Evolutionary conservation across 1,139 yeast genomes (phyloP).

Genomic region (Blastobotrys proliferans): DNA sequence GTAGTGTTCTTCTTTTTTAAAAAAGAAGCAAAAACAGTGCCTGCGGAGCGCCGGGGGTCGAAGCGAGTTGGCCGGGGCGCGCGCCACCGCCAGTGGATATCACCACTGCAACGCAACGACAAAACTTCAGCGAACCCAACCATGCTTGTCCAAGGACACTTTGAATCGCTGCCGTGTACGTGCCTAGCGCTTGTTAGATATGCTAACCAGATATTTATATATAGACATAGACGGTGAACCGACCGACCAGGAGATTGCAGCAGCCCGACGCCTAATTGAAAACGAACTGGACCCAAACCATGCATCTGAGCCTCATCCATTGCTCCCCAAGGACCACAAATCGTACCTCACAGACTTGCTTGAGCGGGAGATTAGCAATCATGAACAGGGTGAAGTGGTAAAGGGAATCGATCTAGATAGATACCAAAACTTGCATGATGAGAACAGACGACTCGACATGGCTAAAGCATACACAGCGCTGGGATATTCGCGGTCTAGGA

Average conservation of each 20-base stretch:
- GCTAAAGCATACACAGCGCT: constrained; percentile 29
- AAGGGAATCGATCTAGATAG: constrained; percentile 33
- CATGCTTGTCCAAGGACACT: constrained; percentile 18
- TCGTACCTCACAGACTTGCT: constrained; percentile 18
- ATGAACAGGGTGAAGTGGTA: constrained; percentile 28
- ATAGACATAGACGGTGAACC: constrained; percentile 20
- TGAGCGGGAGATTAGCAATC: constrained; percentile 24
- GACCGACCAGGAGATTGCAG: constrained; percentile 20
- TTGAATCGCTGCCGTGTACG: constrained; percentile 27
- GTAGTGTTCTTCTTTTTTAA: too few relatives aligned
- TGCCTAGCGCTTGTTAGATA: too few relatives aligned
- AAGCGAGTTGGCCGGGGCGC: too few relatives aligned
- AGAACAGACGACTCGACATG: constrained; percentile 18
- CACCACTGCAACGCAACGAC: too few relatives aligned
- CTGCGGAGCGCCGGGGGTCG: too few relatives aligned
- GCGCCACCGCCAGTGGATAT: too few relatives aligned
- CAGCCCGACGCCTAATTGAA: constrained; percentile 20
- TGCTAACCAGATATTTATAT: not conserved
- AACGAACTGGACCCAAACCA: constrained; percentile 15
- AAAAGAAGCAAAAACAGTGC: too few relatives aligned
- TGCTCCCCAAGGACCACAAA: constrained; percentile 10
- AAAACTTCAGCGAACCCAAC: not conserved
- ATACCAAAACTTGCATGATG: constrained; percentile 23
- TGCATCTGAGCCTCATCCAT: constrained; percentile 11
- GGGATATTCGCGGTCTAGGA: constrained; percentile 28